A percentile compares a stretch with the other conserved stretches of the same genome.
These are phyloP conservation scores for Gastrodia elata DNA, from an alignment of 106 monocot genomes.

Conservation along the genomic window DNA sequence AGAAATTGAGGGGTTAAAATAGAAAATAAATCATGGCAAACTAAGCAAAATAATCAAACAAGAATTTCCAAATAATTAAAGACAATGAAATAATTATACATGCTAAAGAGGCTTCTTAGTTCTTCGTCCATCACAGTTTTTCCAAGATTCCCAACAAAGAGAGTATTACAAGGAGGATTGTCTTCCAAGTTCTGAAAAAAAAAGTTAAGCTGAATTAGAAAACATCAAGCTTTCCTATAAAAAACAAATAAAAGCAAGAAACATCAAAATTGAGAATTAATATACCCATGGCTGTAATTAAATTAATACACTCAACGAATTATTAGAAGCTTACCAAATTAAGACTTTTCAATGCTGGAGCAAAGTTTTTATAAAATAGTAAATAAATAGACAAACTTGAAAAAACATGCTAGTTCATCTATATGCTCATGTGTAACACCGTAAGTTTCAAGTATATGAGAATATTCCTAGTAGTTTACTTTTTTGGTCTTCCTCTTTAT, in stretches of 20 bases:
- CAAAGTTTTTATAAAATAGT: too few species aligned
- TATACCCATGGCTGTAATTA: background rate
- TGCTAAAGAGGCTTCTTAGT: slow-evolving; percentile 61
- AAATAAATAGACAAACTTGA: too few species aligned
- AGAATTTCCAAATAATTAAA: background rate
- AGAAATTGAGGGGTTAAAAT: background rate
- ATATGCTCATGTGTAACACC: too few species aligned
- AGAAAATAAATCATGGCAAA: background rate
- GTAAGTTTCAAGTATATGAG: too few species aligned
- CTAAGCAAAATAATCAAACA: background rate
- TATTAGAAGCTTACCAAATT: too few species aligned
- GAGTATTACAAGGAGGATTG: slow-evolving; percentile 92
- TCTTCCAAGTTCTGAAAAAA: slow-evolving; percentile 83
- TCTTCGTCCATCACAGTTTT: slow-evolving; percentile 89
- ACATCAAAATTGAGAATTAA: background rate
- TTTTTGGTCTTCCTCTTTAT: too few species aligned
- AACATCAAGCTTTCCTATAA: background rate
- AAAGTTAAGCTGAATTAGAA: background rate
- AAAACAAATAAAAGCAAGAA: background rate
- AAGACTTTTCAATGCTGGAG: too few species aligned
- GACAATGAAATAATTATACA: slow-evolving; percentile 26
- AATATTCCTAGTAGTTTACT: too few species aligned
- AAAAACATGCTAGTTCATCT: too few species aligned
- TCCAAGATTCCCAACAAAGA: slow-evolving; percentile 97
- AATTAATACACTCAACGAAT: too few species aligned